phyloP scores from a whole-genome alignment of 306 rosid genomes.

The Quercus gilva region DNA sequence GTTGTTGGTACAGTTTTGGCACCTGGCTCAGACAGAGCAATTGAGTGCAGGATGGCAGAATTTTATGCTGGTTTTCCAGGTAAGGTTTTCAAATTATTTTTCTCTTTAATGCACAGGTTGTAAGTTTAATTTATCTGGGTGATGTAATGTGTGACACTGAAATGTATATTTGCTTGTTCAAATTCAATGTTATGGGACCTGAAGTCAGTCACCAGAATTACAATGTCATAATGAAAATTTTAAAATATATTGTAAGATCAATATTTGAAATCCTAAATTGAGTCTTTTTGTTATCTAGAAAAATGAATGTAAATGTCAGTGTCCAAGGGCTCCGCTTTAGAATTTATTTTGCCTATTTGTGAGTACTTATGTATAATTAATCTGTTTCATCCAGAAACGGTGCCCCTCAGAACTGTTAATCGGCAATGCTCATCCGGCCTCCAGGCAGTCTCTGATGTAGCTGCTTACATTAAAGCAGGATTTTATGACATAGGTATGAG shows the following conservation, averaged over 20 bases:
- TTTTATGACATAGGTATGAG: constrained; percentile 77
- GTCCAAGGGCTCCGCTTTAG: constrained; percentile 1
- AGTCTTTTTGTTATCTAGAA: background rate
- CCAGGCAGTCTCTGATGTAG: constrained; percentile 96
- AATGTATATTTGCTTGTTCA: background rate
- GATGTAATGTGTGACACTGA: background rate
- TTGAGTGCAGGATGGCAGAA: constrained; percentile 90
- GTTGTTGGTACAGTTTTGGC: constrained; percentile 87
- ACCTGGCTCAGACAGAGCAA: constrained; percentile 88
- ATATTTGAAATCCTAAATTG: background rate
- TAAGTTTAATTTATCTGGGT: background rate
- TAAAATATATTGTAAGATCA: background rate
- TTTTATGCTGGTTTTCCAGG: constrained; percentile 94
- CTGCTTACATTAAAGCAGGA: constrained; percentile 86
- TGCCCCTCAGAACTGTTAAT: constrained; percentile 82
- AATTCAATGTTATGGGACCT: background rate
- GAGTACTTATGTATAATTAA: background rate
- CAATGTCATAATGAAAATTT: background rate
- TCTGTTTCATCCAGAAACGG: constrained; percentile 54
- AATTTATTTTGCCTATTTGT: background rate
- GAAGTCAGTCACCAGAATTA: background rate
- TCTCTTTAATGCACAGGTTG: too few species aligned
- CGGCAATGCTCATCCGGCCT: constrained; percentile 97
- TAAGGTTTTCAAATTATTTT: constrained; percentile 16
- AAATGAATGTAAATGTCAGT: background rate